phyloP scores from a whole-genome alignment of 2,329 filamentous ascomycete genomes.

The Colletotrichum lini region DNA sequence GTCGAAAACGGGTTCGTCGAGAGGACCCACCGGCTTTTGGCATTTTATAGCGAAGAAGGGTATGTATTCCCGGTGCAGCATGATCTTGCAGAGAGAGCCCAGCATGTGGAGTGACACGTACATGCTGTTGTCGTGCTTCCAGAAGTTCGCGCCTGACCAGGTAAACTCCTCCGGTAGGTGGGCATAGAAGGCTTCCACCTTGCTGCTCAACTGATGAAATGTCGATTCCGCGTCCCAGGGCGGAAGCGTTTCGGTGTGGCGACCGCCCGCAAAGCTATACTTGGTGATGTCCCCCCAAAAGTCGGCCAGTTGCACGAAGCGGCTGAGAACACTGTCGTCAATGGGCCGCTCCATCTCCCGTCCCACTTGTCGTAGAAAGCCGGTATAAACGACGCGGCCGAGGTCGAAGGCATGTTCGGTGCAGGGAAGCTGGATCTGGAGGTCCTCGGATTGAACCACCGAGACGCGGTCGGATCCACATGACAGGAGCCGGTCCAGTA shows the following conservation, averaged over 20 bases:
- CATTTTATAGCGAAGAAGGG: conserved; percentile 75
- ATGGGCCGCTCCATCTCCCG: conserved; percentile 43
- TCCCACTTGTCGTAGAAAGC: conserved; percentile 57
- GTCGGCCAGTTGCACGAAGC: conserved; percentile 71
- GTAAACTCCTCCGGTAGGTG: conserved; percentile 49
- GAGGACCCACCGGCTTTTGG: conserved; percentile 64
- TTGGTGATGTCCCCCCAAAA: conserved; percentile 72
- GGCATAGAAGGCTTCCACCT: conserved; percentile 67
- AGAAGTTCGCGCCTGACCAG: conserved; percentile 73
- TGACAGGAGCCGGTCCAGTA: conserved; percentile 78
- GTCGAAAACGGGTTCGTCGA: conserved; percentile 71
- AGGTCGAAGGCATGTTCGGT: conserved; percentile 76
- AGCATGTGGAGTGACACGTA: conserved; percentile 79
- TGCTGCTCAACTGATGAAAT: conserved; percentile 67
- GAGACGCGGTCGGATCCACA: conserved; percentile 74
- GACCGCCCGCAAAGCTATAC: conserved; percentile 67
- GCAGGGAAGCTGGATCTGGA: conserved; percentile 77
- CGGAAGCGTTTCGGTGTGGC: conserved; percentile 62
- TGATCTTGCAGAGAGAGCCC: conserved; percentile 75
- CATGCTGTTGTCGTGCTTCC: conserved; percentile 75
- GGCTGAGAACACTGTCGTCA: conserved; percentile 65
- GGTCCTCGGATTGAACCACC: conserved; percentile 71
- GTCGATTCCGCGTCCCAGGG: conserved; percentile 72
- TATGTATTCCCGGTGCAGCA: conserved; percentile 78
- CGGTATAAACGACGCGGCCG: conserved; percentile 69